phyloP scores from a whole-genome alignment of 1,284 basidiomycete species.

The Leccinum fuscescens region DNA sequence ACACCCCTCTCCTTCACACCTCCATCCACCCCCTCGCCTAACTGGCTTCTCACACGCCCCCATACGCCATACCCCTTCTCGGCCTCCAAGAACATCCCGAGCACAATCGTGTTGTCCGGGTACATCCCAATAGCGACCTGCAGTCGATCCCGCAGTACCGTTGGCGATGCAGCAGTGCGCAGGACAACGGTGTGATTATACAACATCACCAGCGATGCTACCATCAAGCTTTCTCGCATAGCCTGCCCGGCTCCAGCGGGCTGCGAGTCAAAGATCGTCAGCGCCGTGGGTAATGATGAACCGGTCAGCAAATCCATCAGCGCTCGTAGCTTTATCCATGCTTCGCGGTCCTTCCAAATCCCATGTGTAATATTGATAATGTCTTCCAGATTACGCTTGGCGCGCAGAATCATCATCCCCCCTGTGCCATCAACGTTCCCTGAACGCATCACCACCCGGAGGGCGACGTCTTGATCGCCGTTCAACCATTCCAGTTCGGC shows the following conservation, averaged over 20 bases:
- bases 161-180: slow-evolving; percentile 57
- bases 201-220: slow-evolving; percentile 57
- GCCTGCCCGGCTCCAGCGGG: slow-evolving; percentile 19
- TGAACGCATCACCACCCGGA: slow-evolving; percentile 53
- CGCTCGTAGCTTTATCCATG: slow-evolving; percentile 49
- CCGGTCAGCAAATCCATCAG: slow-evolving; percentile 61
- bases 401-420: slow-evolving; percentile 54
- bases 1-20: slow-evolving; percentile 52
- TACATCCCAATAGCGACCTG: slow-evolving; percentile 26
- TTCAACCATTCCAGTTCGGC: slow-evolving; percentile 87
- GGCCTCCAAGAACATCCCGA: slow-evolving; percentile 49
- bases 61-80: slow-evolving; percentile 75
- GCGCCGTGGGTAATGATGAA: slow-evolving; percentile 40
- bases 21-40: slow-evolving; percentile 43
- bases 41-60: slow-evolving; percentile 59
- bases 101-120: too few species aligned
- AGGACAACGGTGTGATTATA: slow-evolving; percentile 51
- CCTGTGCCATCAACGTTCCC: slow-evolving; percentile 50
- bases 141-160: slow-evolving; percentile 57
- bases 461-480: slow-evolving; percentile 47
- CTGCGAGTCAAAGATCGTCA: slow-evolving; percentile 50
- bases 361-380: slow-evolving; percentile 34
- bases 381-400: slow-evolving; percentile 58
- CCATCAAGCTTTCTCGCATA: slow-evolving; percentile 57
- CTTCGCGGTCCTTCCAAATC: slow-evolving; percentile 54